Conservation (phyloP, 352 stramenopile species). For the Pythium pectinolyticum region DNA sequence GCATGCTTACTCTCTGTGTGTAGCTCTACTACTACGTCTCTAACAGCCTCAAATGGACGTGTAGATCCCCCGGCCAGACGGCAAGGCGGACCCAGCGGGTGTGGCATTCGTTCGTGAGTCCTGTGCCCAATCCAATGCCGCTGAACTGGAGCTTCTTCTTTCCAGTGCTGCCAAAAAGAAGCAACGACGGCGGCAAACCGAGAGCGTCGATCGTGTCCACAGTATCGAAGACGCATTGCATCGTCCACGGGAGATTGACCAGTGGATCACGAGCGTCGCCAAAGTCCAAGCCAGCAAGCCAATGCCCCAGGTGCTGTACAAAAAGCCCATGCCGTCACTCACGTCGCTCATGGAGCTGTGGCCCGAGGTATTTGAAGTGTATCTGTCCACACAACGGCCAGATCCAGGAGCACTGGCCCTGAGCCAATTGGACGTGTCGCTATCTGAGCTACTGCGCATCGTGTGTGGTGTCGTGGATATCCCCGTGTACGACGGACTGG, state of each 20-base stretch:
- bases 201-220: constrained; percentile 50
- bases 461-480: constrained; percentile 92
- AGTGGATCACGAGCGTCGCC: constrained; percentile 91
- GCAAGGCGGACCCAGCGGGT: constrained; percentile 70
- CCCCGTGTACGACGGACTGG: constrained; percentile 77
- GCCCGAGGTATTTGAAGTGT: constrained; percentile 83
- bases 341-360: constrained; percentile 90
- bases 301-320: constrained; percentile 71
- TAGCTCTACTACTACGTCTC: too few species aligned
- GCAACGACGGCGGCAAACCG: constrained; percentile 28
- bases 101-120: constrained; percentile 89
- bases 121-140: constrained; percentile 81
- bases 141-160: constrained; percentile 90
- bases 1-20: not conserved
- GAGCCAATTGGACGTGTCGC: constrained; percentile 72
- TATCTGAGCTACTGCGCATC: constrained; percentile 84
- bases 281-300: constrained; percentile 88
- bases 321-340: constrained; percentile 87
- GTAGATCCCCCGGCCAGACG: constrained; percentile 87
- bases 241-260: constrained; percentile 84
- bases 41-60: not conserved
- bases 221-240: constrained; percentile 89
- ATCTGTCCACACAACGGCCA: constrained; percentile 37
- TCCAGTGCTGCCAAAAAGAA: constrained; percentile 38
- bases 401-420: too few species aligned